Conservation (phyloP, 2,329 filamentous ascomycete genomes). For the Talaromyces verruculosus region DNA sequence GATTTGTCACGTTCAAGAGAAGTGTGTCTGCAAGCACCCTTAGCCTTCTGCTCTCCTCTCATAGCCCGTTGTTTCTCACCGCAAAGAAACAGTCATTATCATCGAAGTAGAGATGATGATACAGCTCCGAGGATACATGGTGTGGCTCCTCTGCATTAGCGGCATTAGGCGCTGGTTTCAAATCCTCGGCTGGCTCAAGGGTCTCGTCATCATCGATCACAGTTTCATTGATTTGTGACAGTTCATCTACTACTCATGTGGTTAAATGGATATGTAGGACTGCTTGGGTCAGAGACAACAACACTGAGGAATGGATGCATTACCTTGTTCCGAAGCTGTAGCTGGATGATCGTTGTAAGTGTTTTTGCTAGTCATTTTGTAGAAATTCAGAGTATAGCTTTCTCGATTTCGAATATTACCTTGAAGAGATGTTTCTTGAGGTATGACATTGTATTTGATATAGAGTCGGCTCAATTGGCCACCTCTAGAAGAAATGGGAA, state of each 20-base stretch:
- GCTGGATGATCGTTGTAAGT: background rate
- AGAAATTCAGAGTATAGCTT: background rate
- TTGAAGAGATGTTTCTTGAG: background rate
- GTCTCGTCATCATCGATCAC: background rate
- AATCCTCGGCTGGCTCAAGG: background rate
- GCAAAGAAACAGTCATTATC: slow-evolving; percentile 40
- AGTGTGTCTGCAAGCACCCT: background rate
- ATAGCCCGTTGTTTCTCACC: slow-evolving; percentile 21
- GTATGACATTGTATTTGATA: background rate
- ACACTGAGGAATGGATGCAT: background rate
- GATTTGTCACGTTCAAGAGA: background rate
- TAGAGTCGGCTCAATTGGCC: background rate
- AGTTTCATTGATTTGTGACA: background rate
- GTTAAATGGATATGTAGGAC: background rate
- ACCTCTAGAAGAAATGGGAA: background rate
- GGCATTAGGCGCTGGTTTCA: background rate
- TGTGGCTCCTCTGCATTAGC: background rate
- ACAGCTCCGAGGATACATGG: slow-evolving; percentile 25
- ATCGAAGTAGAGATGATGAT: slow-evolving; percentile 38
- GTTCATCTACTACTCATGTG: background rate
- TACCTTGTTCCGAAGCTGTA: slow-evolving; percentile 3
- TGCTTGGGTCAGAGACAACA: background rate
- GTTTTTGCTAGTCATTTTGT: slow-evolving; percentile 2
- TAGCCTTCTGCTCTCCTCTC: background rate
- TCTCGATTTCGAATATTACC: background rate